Conservation (phyloP, 805 yeast species). For the Cyberlindnera mycetangii region DNA sequence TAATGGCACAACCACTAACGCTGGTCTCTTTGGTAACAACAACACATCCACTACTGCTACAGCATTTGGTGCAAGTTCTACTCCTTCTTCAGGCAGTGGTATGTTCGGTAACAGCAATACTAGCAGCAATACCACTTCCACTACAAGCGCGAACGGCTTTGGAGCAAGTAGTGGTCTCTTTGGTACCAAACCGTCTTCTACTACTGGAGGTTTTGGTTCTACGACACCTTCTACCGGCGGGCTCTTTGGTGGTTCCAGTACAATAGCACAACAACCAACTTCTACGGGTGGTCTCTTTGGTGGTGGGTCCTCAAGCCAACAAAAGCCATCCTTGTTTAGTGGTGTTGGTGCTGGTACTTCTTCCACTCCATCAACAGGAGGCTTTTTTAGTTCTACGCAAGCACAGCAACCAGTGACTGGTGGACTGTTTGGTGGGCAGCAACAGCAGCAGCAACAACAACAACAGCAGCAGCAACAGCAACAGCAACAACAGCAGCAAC, state of each 20-base stretch:
- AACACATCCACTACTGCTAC: conserved; percentile 26
- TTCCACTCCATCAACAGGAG: conserved; percentile 16
- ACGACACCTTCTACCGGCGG: conserved; percentile 28
- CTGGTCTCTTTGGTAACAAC: conserved; percentile 42
- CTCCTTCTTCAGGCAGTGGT: conserved; percentile 1
- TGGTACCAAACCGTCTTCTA: conserved; percentile 30
- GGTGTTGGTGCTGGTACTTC: conserved; percentile 27
- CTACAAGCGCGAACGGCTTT: conserved; percentile 20
- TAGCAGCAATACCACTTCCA: conserved; percentile 8
- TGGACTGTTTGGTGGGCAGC: conserved; percentile 25
- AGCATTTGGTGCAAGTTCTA: conserved; percentile 16
- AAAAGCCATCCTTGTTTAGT: conserved; percentile 30
- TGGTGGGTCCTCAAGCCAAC: conserved; percentile 15
- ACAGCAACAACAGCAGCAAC: conserved; percentile 12
- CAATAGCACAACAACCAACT: conserved; percentile 20
- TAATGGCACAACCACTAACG: conserved; percentile 28
- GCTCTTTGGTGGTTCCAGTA: conserved; percentile 35
- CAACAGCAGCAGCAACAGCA: conserved; percentile 17
- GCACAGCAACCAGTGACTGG: neutral
- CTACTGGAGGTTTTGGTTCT: conserved; percentile 7
- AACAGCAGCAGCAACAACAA: conserved; percentile 14
- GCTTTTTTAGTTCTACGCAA: conserved; percentile 23
- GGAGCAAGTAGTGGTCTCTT: conserved; percentile 32
- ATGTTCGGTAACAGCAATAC: conserved; percentile 25
- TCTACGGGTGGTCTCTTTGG: conserved; percentile 32